Evolutionary conservation across 805 yeast species (phyloP).

Genomic region (Barnettozyma pratensis): DNA sequence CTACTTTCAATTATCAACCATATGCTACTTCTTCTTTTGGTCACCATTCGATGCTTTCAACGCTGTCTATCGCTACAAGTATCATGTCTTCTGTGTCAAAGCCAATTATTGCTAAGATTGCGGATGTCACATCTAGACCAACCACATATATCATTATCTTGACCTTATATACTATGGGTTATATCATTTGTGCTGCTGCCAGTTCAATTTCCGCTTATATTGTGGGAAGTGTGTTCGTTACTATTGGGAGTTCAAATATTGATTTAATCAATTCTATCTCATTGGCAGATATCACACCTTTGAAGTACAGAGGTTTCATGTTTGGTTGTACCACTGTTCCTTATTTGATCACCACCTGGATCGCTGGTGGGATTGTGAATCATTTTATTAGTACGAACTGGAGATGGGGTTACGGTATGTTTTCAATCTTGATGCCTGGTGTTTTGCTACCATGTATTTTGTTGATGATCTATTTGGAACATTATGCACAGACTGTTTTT

Average conservation of each 20-base stretch:
- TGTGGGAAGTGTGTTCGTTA: constrained; percentile 32
- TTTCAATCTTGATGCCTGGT: constrained; percentile 41
- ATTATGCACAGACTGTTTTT: constrained; percentile 23
- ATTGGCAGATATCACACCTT: constrained; percentile 34
- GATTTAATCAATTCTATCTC: constrained; percentile 29
- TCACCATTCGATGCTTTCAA: constrained; percentile 35
- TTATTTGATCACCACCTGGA: constrained; percentile 37
- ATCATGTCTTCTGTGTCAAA: constrained; percentile 34
- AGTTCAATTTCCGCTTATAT: constrained; percentile 31
- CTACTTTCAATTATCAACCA: constrained; percentile 31
- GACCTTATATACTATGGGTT: constrained; percentile 31
- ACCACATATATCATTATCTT: constrained; percentile 30
- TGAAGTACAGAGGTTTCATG: constrained; percentile 35
- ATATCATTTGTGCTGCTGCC: constrained; percentile 33
- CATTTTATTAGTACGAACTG: constrained; percentile 27
- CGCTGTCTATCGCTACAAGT: constrained; percentile 34
- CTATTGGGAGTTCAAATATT: constrained; percentile 35
- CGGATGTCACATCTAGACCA: constrained; percentile 38
- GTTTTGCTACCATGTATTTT: constrained; percentile 31
- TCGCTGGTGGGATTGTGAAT: constrained; percentile 35
- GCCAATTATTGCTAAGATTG: constrained; percentile 36
- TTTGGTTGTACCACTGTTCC: constrained; percentile 34
- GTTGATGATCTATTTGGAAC: constrained; percentile 30
- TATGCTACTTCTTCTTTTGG: constrained; percentile 36
- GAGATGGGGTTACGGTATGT: constrained; percentile 52